Evolutionary conservation across 306 rosid species (phyloP).

Genomic region (Luffa acutangula): DNA sequence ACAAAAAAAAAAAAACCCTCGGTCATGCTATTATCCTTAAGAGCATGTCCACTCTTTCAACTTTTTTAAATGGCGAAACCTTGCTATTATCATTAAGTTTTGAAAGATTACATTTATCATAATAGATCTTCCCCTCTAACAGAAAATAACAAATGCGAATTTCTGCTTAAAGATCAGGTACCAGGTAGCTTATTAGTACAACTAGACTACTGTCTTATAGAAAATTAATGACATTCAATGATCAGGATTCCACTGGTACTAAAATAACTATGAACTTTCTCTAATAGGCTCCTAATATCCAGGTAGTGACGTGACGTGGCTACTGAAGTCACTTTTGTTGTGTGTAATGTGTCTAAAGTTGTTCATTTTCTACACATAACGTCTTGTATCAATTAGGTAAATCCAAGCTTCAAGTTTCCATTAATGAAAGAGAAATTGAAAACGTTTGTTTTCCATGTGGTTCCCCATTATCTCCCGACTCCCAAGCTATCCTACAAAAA

Average conservation of each 20-base stretch:
- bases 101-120: no score
- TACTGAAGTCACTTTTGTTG: background rate
- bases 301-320: background rate
- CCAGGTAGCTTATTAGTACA: no score
- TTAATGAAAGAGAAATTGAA: no score
- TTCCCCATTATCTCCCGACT: background rate
- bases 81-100: no score
- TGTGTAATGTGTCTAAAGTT: background rate
- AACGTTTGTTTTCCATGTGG: background rate
- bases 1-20: no score
- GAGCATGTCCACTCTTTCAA: no score
- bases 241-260: background rate
- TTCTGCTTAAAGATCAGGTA: no score
- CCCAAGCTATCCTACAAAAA: background rate
- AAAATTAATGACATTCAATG: background rate
- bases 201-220: no score
- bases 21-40: no score
- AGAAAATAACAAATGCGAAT: no score
- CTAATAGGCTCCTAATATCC: background rate
- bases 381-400: background rate
- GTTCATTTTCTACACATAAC: background rate
- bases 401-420: background rate
- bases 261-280: background rate
- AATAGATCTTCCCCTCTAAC: no score
- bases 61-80: no score